Base-by-base conservation (phyloP, 345 rosid genomes). In the Jatropha curcas region DNA sequence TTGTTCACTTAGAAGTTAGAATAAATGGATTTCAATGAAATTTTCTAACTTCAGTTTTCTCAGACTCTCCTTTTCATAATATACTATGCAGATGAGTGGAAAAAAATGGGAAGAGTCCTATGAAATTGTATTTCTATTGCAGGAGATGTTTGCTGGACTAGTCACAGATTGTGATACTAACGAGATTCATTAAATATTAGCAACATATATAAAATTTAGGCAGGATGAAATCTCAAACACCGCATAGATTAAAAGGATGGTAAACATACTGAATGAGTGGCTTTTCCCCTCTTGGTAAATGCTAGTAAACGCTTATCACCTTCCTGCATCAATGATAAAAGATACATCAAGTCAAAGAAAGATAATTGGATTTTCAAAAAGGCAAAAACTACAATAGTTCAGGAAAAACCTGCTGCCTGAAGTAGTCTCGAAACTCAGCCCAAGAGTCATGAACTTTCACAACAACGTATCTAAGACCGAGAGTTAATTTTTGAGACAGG, bases 291-390 rank as follows among this genome's bases (percentile, higher is more conserved):
- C 82, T 94, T 92, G 7, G 98, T 94, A 75, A 92, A 88, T 80
- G 97, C 98, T 48, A 92, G 79, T 92, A 94, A 70, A 45, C 96
- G 86, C 80, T 92, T 94, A 70, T 87, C 81, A 39, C 97, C 98
- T 78, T 88, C 97, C 97, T 91, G 76, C 66, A 75, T 17, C 60
- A 67, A 68, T 11, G 69, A 74, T 65, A 50, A 72, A 68, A 46
- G 59, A 58, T 22, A 43, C n/a, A 25, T 10, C 31, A 35, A 59
- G 45, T 68, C 69, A 63, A 22, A 52, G 58, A 7, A 33, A n/a
- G 68, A 61, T 59, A 45, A 41, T 37, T 19, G 41, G 55, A 43
- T 46, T 28, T 48, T 34, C 17, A 34, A 66, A n/a, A 45, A 59
- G 28, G 33, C 59, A 27, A 34, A 10, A 19, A 43, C 7, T n/a